Percentiles rank a stretch among this genome's conserved stretches.
Evolutionary conservation across 108 stramenopile species (phyloP).

Genomic region (Epithemia pelagica): DNA sequence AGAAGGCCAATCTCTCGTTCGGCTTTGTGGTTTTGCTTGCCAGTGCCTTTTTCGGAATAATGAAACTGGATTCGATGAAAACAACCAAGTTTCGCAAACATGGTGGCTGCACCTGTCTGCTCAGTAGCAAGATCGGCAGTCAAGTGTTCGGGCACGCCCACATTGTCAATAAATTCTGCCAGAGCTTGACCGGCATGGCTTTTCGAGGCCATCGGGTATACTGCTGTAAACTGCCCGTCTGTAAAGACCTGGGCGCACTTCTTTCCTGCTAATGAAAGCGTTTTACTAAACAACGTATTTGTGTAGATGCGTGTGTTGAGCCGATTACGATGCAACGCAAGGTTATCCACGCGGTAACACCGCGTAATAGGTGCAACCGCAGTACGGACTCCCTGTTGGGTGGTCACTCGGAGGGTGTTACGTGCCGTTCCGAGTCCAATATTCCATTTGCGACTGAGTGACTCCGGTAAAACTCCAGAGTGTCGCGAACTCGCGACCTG

Average conservation of each 20-base stretch:
- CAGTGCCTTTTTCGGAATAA: too few relatives aligned
- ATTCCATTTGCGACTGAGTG: too few relatives aligned
- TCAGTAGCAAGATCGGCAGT: slow-evolving; percentile 25
- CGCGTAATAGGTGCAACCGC: too few relatives aligned
- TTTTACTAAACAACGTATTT: slow-evolving; percentile 14
- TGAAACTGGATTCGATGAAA: too few relatives aligned
- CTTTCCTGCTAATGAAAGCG: slow-evolving; percentile 4
- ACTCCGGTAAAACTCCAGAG: too few relatives aligned
- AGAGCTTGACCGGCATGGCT: slow-evolving; percentile 22
- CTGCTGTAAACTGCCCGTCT: slow-evolving; percentile 7
- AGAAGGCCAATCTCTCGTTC: slow-evolving; percentile 23
- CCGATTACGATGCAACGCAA: slow-evolving; percentile 16
- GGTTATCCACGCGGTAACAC: too few relatives aligned
- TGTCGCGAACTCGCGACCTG: too few relatives aligned
- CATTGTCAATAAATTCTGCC: slow-evolving; percentile 10
- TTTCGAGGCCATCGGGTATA: slow-evolving; percentile 12
- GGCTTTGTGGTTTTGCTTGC: slow-evolving; percentile 15
- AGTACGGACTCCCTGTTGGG: too few relatives aligned
- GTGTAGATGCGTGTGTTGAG: slow-evolving; percentile 11
- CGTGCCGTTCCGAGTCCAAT: too few relatives aligned
- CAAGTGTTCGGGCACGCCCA: slow-evolving; percentile 26
- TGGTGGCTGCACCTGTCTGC: too few relatives aligned
- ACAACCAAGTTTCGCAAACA: too few relatives aligned
- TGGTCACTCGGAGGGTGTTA: too few relatives aligned
- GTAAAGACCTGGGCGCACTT: slow-evolving; percentile 22